Base-by-base conservation (phyloP, 2,329 filamentous ascomycete species). In the Cladosporium oxysporum region DNA sequence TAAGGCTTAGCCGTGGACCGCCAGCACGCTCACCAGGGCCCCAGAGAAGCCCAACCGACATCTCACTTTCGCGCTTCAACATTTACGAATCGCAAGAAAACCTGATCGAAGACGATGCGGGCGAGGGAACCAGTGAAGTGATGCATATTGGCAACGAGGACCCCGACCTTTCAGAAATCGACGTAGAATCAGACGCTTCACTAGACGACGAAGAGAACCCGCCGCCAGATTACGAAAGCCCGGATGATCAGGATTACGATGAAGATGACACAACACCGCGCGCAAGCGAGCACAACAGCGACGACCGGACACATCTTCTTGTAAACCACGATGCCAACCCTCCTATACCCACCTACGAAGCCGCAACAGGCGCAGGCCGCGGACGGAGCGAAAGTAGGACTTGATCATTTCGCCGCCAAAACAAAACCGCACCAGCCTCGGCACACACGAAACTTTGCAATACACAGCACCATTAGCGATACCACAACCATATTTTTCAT, bases 21-120 rank as follows among this genome's bases (percentile, higher is more conserved):
- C 91, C 93, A 10, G 72, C 73, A 5, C 91, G 91, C 23, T 97
- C 92, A 75, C 93, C 94, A 0, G 95, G 95, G 3, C 95, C 95
- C 1, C 85, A 93, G 68, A 87, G 94, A 71, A 96, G 92, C 74
- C 93, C 95, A 10, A 98, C 95, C 12, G 95, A 98, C 77, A 99
- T 99, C 31, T 62, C 59, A 55, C 66, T 55, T 21, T 44, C 65
- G 16, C 65, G 50, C 12, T 47, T 66, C 21, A 64, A 64, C 31
- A 52, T 64, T 31, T 59, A 63, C 29, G 59, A 64, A 37, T 62
- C 58, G 31, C 63, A 58, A 62, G 63, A 61, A 29, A 49, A 65
- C 12, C 59, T 55, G 6, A 44, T 23, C 26, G 69, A 70, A 12
- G 71, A 72, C 2, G 71, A 72, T 29, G 64, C 52, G 1, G 71